Evolutionary conservation across 805 yeast species (phyloP), one percentile per base, ranked within the genome.

Genomic region (Naumovozyma baii): DNA sequence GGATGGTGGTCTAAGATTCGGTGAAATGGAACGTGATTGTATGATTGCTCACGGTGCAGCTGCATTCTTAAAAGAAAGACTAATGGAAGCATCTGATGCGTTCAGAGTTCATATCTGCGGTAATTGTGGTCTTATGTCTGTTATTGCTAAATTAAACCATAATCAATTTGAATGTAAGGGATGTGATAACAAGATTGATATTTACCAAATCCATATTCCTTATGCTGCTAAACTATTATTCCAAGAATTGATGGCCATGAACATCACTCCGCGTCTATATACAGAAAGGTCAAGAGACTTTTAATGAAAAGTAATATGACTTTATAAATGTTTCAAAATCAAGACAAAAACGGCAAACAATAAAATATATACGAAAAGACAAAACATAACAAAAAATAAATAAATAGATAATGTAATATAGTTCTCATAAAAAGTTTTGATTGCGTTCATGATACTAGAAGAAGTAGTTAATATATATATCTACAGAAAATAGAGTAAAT

Each of bases 1-100:
- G 69, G 97, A 92, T 66, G 98, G 98, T 77, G 98, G 98, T 54
- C 72, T 90, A 63, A 85, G 98, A 67, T 88, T 90, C 76, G 98
- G 98, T 59, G 98, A 90, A 67, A 92, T 92, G 99, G 99, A 92
- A 69, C 85, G 99, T 72, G 99, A 92, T 74, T 92, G 99, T 82
- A 90, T 92, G 96, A 92, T 92, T 72, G 98, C 99, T 2, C 97
- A 92, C 62, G 99, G 99, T 63, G 97, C 96, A 12, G 96, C 98
- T 3, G 94, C 96, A 5, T 90, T 92, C 72, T 75, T 92, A 69
- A 87, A 90, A 66, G 99, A 92, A 69, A 76, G 99, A 63, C 72
- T 92, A 63, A 90, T 92, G 96, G 97, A 92, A 66, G 96, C 96
- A 10, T 90, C 97, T 0, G 99, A 92, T 69, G 96, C 97, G 2